Evolutionary conservation across 2,329 filamentous ascomycete genomes (phyloP).

Genomic region (Leptographium radiaticola): DNA sequence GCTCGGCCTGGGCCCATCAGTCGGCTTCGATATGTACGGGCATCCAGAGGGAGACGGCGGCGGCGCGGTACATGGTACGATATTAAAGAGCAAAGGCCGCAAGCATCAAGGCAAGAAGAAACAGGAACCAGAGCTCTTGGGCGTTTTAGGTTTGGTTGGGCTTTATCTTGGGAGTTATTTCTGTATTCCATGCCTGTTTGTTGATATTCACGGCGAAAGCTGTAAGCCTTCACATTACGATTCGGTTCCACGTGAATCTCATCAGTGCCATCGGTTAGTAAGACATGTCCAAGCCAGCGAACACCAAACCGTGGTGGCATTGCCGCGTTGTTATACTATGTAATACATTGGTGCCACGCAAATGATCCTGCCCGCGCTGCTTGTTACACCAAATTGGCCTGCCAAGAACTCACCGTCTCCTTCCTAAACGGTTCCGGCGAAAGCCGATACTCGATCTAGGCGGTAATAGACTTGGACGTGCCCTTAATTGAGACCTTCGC

Average conservation of each 20-base stretch:
- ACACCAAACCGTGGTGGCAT: too few species aligned
- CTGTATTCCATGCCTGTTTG: not conserved
- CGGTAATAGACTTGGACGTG: too few species aligned
- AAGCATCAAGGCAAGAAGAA: not conserved
- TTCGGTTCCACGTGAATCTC: not conserved
- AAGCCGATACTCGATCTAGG: too few species aligned
- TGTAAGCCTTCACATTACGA: not conserved
- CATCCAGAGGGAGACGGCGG: not conserved
- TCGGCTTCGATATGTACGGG: not conserved
- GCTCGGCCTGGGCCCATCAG: not conserved
- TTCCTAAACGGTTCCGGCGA: too few species aligned
- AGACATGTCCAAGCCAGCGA: too few species aligned
- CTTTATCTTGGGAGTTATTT: not conserved
- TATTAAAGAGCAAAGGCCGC: not conserved
- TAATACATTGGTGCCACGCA: too few species aligned
- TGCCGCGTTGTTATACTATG: too few species aligned
- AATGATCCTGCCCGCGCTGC: too few species aligned
- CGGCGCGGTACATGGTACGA: not conserved
- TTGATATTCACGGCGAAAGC: not conserved
- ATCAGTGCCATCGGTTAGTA: not conserved
- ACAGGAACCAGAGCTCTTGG: constrained; percentile 1
- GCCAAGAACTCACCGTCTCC: too few species aligned
- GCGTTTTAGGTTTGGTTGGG: constrained; percentile 8
- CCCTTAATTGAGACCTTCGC: too few species aligned
- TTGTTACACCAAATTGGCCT: too few species aligned